A percentile compares a stretch with the other conserved stretches of the same genome.
phyloP scores from a whole-genome alignment of 805 yeast species.

The Pichia californica region DNA sequence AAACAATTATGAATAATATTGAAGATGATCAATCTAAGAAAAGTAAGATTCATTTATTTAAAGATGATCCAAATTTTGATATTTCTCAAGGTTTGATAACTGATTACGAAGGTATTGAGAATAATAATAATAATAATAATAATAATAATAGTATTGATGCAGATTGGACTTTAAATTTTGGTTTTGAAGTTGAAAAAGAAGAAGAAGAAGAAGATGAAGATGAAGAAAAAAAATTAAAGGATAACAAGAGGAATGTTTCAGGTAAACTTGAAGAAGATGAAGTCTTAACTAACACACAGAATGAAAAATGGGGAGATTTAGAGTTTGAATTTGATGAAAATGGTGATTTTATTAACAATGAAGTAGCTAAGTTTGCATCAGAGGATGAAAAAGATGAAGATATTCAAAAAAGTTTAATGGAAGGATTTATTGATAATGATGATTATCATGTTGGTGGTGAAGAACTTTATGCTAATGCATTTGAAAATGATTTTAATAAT shows the following conservation, averaged over 20 bases:
- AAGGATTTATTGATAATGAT: not conserved
- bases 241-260: not conserved
- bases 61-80: conserved; percentile 34
- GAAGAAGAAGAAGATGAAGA: not conserved
- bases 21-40: not conserved
- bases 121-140: not conserved
- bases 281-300: not conserved
- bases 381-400: too few relatives aligned
- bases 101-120: not conserved
- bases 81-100: conserved; percentile 7
- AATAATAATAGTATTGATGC: not conserved
- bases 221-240: not conserved
- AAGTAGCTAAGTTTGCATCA: too few relatives aligned
- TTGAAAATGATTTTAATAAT: not conserved
- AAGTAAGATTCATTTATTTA: conserved; percentile 7
- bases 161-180: not conserved
- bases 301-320: conserved; percentile 3
- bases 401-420: not conserved
- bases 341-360: conserved; percentile 10
- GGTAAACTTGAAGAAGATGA: not conserved
- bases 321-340: conserved; percentile 16
- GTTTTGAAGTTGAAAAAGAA: conserved; percentile 1
- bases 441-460: not conserved
- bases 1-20: not conserved
- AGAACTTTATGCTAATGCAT: too few relatives aligned